phyloP scores from a whole-genome alignment of 2,329 filamentous ascomycete species.

The Trichoderma sp. region DNA sequence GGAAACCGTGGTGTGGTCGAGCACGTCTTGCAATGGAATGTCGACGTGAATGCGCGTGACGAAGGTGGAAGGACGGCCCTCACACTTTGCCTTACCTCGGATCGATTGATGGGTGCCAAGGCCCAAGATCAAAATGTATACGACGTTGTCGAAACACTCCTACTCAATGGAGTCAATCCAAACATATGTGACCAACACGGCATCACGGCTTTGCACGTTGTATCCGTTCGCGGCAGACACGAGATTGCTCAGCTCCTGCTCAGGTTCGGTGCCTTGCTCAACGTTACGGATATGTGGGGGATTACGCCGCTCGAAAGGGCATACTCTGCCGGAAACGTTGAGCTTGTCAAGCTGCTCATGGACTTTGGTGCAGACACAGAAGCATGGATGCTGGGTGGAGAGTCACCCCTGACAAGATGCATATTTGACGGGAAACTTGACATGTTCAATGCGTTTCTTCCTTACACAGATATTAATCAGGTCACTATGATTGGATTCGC shows the following conservation, averaged over 20 bases:
- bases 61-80: constrained; percentile 20
- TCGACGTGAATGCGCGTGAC: constrained; percentile 25
- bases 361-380: constrained; percentile 23
- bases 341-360: constrained; percentile 24
- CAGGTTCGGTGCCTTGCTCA: constrained; percentile 23
- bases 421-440: constrained; percentile 15
- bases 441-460: constrained; percentile 22
- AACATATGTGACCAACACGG: not conserved
- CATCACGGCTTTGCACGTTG: constrained; percentile 20
- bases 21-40: constrained; percentile 21
- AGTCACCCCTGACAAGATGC: constrained; percentile 17
- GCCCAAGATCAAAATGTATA: not conserved
- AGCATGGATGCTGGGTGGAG: constrained; percentile 10
- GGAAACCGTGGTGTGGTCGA: constrained; percentile 23
- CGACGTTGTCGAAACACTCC: not conserved
- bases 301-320: constrained; percentile 23
- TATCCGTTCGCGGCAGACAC: constrained; percentile 8
- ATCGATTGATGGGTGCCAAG: constrained; percentile 1
- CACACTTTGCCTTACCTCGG: constrained; percentile 8
- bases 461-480: constrained; percentile 15
- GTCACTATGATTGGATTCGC: constrained; percentile 4
- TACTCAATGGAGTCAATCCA: constrained; percentile 16
- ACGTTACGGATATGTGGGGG: constrained; percentile 21
- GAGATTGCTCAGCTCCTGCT: constrained; percentile 21
- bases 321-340: constrained; percentile 1